phyloP scores from a whole-genome alignment of 148 eudicot species.

The Nepenthes gracilis region DNA sequence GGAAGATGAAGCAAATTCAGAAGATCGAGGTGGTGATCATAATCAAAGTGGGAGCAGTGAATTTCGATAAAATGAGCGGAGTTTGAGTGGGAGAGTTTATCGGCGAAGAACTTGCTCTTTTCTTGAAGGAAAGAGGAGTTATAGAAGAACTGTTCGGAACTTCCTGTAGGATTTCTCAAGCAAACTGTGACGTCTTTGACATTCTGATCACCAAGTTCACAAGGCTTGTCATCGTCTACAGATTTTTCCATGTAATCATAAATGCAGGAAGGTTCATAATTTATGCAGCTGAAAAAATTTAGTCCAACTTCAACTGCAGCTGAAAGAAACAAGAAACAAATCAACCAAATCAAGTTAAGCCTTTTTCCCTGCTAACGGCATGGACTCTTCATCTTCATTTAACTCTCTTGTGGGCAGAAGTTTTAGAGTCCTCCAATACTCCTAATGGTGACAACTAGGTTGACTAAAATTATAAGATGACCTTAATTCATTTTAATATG shows the following conservation, averaged over 20 bases:
- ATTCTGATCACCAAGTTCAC: slow-evolving; percentile 17
- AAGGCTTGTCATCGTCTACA: slow-evolving; percentile 6
- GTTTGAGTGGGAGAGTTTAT: slow-evolving; percentile 22
- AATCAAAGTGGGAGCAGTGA: slow-evolving; percentile 40
- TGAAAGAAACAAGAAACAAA: too few relatives aligned
- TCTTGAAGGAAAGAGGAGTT: slow-evolving; percentile 25
- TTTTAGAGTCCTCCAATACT: too few relatives aligned
- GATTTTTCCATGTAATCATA: slow-evolving; percentile 34
- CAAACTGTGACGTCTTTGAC: slow-evolving; percentile 33
- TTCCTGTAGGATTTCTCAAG: slow-evolving; percentile 39
- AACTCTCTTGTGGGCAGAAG: too few relatives aligned
- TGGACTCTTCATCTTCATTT: too few relatives aligned
- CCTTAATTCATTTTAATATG: too few relatives aligned
- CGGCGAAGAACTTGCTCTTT: slow-evolving; percentile 49
- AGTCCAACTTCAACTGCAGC: background rate
- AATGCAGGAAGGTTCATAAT: slow-evolving; percentile 7
- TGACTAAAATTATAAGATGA: too few relatives aligned
- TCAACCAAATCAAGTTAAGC: too few relatives aligned
- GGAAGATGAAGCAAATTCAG: slow-evolving; percentile 41
- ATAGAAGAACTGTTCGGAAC: slow-evolving; percentile 27
- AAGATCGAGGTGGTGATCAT: slow-evolving; percentile 37
- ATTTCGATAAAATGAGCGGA: slow-evolving; percentile 28
- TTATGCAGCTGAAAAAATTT: background rate
- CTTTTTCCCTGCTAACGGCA: too few relatives aligned
- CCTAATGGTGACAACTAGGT: too few relatives aligned